Evolutionary conservation across 2,329 filamentous ascomycete genomes (phyloP).

Genomic region (Pseudocercospora crystallina): DNA sequence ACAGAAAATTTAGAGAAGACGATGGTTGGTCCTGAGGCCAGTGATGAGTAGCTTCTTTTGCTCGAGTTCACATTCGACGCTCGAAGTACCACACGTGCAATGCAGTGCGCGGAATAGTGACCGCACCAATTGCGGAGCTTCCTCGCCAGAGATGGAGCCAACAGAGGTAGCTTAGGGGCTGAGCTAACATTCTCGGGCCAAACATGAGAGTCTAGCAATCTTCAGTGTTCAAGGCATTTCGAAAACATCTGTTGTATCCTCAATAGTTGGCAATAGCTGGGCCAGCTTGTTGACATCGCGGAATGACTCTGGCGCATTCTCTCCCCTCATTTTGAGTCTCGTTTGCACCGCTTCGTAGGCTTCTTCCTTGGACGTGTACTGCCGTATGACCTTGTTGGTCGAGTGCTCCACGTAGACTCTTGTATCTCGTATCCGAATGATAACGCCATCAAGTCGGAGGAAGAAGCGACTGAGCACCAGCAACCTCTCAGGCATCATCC

Average conservation of each 20-base stretch:
- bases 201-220: no score
- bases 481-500: constrained; percentile 88
- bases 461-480: constrained; percentile 84
- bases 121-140: no score
- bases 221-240: constrained; percentile 25
- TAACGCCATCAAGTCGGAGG: constrained; percentile 86
- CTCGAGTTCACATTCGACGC: no score
- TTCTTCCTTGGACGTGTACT: constrained; percentile 87
- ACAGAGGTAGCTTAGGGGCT: no score
- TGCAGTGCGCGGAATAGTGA: no score
- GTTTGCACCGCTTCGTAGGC: constrained; percentile 72
- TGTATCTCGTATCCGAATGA: constrained; percentile 85
- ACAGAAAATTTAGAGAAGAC: no score
- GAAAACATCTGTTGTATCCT: constrained; percentile 60
- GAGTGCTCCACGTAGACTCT: constrained; percentile 88
- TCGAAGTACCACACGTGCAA: no score
- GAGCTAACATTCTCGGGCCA: no score
- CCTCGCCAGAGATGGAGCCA: no score
- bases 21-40: no score
- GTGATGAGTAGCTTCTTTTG: no score
- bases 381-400: constrained; percentile 74
- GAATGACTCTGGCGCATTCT: constrained; percentile 74
- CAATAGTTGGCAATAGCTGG: constrained; percentile 68
- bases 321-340: constrained; percentile 56
- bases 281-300: constrained; percentile 77